A percentile compares a stretch with the other conserved stretches of the same genome.
Evolutionary conservation across 108 stramenopile genomes (phyloP).

Genomic region (Pseudonitzschia multiseries): DNA sequence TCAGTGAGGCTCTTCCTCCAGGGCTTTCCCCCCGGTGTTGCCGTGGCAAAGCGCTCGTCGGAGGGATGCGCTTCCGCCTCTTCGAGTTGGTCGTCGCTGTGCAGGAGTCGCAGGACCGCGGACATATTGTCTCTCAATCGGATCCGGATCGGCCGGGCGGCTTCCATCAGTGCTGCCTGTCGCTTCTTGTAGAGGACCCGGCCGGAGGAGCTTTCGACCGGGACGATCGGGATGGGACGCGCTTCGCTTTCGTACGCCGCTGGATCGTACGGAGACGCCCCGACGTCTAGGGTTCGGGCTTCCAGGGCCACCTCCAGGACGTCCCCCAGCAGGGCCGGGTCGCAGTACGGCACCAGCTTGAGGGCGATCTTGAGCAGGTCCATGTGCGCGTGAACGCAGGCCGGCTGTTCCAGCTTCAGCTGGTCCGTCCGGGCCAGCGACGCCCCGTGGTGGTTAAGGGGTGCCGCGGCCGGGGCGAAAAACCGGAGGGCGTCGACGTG

Average conservation of each 20-base stretch:
- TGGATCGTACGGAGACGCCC: constrained; percentile 91
- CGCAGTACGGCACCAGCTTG: constrained; percentile 71
- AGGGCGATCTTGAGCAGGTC: constrained; percentile 90
- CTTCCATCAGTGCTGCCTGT: constrained; percentile 62
- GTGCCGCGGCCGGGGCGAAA: constrained; percentile 85
- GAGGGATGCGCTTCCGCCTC: neutral
- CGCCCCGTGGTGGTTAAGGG: constrained; percentile 68
- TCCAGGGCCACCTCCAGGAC: constrained; percentile 67
- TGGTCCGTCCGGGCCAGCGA: constrained; percentile 57
- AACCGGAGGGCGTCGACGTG: constrained; percentile 93
- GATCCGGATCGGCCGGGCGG: constrained; percentile 51
- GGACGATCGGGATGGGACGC: constrained; percentile 45
- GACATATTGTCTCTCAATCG: constrained; percentile 48
- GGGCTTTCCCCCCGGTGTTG: constrained; percentile 47
- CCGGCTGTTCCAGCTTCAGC: constrained; percentile 50
- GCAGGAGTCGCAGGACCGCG: constrained; percentile 49
- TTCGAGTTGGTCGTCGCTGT: constrained; percentile 31
- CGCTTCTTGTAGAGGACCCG: constrained; percentile 62
- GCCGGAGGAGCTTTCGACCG: constrained; percentile 86
- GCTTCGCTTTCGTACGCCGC: constrained; percentile 38
- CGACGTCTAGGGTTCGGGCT: constrained; percentile 84
- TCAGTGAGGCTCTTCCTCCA: constrained; percentile 48
- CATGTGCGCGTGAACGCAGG: constrained; percentile 94
- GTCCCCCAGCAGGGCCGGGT: constrained; percentile 54
- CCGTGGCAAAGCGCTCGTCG: constrained; percentile 43